Percentiles rank a stretch among this genome's conserved stretches.
phyloP scores from a whole-genome alignment of 179 eudicot genomes.

The Kewa caespitosa region DNA sequence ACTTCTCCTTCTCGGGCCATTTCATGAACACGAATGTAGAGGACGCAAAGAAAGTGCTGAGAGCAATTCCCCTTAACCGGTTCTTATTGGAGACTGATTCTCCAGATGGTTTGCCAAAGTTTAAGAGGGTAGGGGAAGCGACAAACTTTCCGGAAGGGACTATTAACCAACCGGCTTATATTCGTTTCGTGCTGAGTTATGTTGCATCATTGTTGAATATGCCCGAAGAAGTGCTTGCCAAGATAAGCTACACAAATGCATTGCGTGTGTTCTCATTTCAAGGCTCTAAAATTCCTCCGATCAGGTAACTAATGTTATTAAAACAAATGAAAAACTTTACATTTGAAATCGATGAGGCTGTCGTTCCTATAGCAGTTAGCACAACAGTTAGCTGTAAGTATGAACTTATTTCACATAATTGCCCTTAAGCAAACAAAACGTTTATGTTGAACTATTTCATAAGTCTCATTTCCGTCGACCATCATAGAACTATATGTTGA shows the following conservation, averaged over 20 bases:
- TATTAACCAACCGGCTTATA: constrained; percentile 4
- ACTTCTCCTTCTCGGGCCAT: constrained; percentile 12
- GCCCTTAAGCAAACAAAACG: too few species aligned
- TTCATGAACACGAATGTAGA: background rate
- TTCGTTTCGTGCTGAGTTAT: background rate
- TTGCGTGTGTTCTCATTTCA: background rate
- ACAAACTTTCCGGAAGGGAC: constrained; percentile 8
- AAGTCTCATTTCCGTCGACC: too few species aligned
- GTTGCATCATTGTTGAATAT: constrained; percentile 10
- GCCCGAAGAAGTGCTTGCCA: background rate
- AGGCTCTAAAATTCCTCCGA: background rate
- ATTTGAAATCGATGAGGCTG: too few species aligned
- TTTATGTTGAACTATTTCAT: too few species aligned
- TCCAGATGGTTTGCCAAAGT: constrained; percentile 1
- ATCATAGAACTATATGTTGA: too few species aligned
- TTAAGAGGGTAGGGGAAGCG: too few species aligned
- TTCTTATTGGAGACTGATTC: constrained; percentile 3
- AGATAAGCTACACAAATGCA: background rate
- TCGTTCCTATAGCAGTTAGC: too few species aligned
- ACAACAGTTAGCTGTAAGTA: too few species aligned
- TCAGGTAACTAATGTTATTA: too few species aligned
- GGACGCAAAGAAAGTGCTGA: background rate
- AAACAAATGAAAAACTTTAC: too few species aligned
- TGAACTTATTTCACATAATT: too few species aligned
- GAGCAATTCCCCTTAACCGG: background rate